These are phyloP conservation scores for Suillus hirtellus DNA, from an alignment of 768 basidiomycete species.

Conservation along the genomic window DNA sequence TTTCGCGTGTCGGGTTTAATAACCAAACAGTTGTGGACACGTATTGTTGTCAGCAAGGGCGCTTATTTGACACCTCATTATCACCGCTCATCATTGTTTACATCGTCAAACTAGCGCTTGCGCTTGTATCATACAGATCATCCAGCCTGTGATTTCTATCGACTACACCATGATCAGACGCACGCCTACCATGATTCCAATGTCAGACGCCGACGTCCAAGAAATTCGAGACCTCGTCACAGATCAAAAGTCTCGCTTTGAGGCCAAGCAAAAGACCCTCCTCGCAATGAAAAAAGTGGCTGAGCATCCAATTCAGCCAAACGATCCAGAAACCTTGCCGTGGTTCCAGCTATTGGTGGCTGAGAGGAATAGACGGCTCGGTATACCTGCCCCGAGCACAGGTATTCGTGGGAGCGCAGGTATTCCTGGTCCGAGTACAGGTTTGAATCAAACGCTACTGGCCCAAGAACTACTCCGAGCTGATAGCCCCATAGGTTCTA, in stretches of 20 bases:
- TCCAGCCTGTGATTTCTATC: not conserved
- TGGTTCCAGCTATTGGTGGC: constrained; percentile 5
- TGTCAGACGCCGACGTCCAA: constrained; percentile 78
- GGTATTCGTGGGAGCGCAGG: not conserved
- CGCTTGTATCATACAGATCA: not conserved
- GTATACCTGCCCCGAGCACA: constrained; percentile 21
- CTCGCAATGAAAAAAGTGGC: constrained; percentile 39
- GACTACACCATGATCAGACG: constrained; percentile 64
- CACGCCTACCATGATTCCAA: constrained; percentile 71
- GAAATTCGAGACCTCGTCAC: constrained; percentile 66
- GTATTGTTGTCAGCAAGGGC: constrained; percentile 10
- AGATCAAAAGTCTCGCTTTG: constrained; percentile 45
- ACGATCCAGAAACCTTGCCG: not conserved
- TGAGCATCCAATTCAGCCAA: constrained; percentile 26
- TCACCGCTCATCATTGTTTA: not conserved
- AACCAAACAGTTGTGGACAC: constrained; percentile 13
- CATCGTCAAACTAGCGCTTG: constrained; percentile 6
- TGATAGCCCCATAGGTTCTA: constrained; percentile 3
- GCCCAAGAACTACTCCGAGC: not conserved
- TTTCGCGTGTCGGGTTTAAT: not conserved
- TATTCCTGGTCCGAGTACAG: constrained; percentile 20
- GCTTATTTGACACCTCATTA: constrained; percentile 7
- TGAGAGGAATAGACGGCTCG: constrained; percentile 29
- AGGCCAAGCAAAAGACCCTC: constrained; percentile 36
- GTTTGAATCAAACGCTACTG: constrained; percentile 3